phyloP scores from a whole-genome alignment of 2,329 filamentous ascomycete genomes.

The Magnaporthales sp. region DNA sequence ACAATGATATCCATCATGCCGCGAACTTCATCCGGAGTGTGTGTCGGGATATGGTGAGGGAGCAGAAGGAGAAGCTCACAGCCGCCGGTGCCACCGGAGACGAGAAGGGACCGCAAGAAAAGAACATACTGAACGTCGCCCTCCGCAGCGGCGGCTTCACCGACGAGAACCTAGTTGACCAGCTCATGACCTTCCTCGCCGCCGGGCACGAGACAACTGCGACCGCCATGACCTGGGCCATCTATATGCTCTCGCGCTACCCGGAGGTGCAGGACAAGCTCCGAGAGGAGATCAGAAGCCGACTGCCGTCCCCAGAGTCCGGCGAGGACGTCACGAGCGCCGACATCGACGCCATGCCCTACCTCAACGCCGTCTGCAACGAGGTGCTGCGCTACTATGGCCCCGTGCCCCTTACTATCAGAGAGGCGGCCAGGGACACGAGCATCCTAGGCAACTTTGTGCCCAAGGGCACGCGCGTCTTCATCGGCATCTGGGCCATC shows the following conservation, averaged over 20 bases:
- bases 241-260: conserved; percentile 59
- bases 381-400: conserved; percentile 68
- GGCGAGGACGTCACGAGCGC: conserved; percentile 31
- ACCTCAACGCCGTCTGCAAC: conserved; percentile 69
- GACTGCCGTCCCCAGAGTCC: conserved; percentile 41
- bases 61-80: conserved; percentile 51
- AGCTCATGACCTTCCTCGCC: conserved; percentile 84
- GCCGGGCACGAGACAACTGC: conserved; percentile 78
- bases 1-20: conserved; percentile 52
- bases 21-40: conserved; percentile 51
- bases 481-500: conserved; percentile 56
- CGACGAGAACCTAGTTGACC: conserved; percentile 75
- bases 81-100: background rate
- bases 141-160: conserved; percentile 66
- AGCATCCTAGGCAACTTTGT: conserved; percentile 56
- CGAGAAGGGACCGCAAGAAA: conserved; percentile 28
- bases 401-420: conserved; percentile 63
- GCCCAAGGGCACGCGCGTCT: conserved; percentile 61
- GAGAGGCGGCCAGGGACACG: conserved; percentile 56
- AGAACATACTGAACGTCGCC: conserved; percentile 76
- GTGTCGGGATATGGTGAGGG: conserved; percentile 58
- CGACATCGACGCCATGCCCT: conserved; percentile 66
- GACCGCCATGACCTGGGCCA: conserved; percentile 65
- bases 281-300: conserved; percentile 56
- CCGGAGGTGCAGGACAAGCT: conserved; percentile 58